A percentile compares a stretch with the other conserved stretches of the same genome.
phyloP scores from a whole-genome alignment of 1,284 basidiomycete species.

The Malassezia equina region DNA sequence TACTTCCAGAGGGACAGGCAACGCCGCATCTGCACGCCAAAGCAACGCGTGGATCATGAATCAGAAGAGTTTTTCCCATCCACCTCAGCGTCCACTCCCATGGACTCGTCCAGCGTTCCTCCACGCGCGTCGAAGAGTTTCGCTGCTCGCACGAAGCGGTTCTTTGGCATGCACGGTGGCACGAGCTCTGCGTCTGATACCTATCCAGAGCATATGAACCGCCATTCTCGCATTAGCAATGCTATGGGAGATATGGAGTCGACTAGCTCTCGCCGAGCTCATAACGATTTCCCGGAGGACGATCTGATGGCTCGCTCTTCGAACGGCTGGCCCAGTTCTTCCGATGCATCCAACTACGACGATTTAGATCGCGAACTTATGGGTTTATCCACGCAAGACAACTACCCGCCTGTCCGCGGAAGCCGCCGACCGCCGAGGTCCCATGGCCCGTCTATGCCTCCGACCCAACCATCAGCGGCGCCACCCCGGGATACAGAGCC shows the following conservation, averaged over 20 bases:
- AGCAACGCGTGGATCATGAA: neutral
- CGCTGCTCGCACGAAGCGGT: slow-evolving; percentile 5
- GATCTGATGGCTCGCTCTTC: neutral
- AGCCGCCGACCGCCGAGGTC: neutral
- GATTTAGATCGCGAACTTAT: slow-evolving; percentile 16
- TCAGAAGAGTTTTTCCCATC: neutral
- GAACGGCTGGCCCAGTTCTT: neutral
- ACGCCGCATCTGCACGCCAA: neutral
- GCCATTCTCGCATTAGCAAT: neutral
- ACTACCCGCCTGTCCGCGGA: slow-evolving; percentile 9
- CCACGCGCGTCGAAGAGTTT: neutral
- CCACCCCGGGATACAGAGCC: neutral
- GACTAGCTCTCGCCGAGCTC: neutral
- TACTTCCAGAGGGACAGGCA: neutral
- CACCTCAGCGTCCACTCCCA: neutral
- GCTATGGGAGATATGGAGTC: neutral
- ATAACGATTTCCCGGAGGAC: neutral
- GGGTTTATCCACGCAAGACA: slow-evolving; percentile 6
- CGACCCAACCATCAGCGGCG: neutral
- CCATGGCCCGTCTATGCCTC: neutral
- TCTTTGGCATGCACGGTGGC: slow-evolving; percentile 6
- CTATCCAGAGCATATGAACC: neutral
- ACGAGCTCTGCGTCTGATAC: neutral
- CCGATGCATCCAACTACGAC: slow-evolving; percentile 1
- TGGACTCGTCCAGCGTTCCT: neutral